Percentiles rank a stretch among this genome's conserved stretches.
These are phyloP conservation scores for Exophiala dermatitidis DNA, from an alignment of 2,329 filamentous ascomycete species.

Conservation along the genomic window DNA sequence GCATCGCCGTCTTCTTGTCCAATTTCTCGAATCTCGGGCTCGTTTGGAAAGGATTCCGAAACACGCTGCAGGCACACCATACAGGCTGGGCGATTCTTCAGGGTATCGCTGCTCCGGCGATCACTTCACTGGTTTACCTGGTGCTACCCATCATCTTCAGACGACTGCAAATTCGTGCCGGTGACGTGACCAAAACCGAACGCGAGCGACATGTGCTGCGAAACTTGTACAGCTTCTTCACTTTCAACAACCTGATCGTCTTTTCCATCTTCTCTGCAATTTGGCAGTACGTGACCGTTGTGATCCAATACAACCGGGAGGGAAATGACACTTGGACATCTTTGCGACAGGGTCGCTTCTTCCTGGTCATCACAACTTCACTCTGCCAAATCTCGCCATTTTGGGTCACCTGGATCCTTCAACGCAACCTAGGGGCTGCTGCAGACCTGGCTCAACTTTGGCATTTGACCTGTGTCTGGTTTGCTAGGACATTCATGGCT, in stretches of 20 bases:
- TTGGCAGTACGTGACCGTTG: slow-evolving; percentile 63
- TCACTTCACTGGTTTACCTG: slow-evolving; percentile 82
- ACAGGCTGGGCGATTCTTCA: slow-evolving; percentile 79
- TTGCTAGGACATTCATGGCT: slow-evolving; percentile 72
- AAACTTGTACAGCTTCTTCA: slow-evolving; percentile 90
- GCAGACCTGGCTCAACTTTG: slow-evolving; percentile 86
- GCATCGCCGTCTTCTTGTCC: slow-evolving; percentile 89
- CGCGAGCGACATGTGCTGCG: slow-evolving; percentile 84
- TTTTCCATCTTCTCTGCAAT: slow-evolving; percentile 86
- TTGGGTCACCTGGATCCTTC: slow-evolving; percentile 89
- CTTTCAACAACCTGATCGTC: slow-evolving; percentile 92
- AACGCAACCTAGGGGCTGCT: slow-evolving; percentile 88
- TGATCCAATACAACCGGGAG: slow-evolving; percentile 53
- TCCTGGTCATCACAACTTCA: slow-evolving; percentile 58
- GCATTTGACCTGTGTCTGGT: slow-evolving; percentile 75
- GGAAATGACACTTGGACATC: slow-evolving; percentile 61
- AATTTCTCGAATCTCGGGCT: slow-evolving; percentile 72
- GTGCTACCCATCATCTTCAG: slow-evolving; percentile 87
- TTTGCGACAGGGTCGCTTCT: slow-evolving; percentile 58
- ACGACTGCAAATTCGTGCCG: slow-evolving; percentile 70
- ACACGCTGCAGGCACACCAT: slow-evolving; percentile 54
- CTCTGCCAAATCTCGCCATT: slow-evolving; percentile 79
- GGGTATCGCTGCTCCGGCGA: slow-evolving; percentile 79
- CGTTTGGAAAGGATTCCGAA: slow-evolving; percentile 70
- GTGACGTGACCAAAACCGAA: slow-evolving; percentile 85